These are phyloP conservation scores for Physaria fendleri DNA, from an alignment of 345 rosid species.

Conservation along the genomic window DNA sequence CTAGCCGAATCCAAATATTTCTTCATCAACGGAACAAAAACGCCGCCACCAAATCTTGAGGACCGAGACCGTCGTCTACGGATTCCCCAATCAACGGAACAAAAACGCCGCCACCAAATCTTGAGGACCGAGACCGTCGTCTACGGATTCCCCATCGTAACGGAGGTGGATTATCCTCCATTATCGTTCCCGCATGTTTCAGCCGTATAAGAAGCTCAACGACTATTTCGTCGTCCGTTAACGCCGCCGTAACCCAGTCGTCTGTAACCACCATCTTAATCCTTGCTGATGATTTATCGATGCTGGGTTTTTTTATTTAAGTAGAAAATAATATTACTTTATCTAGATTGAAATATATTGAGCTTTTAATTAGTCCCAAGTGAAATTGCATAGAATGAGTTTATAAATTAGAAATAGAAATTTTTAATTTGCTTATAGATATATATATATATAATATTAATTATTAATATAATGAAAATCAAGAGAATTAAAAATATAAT, in stretches of 20 bases:
- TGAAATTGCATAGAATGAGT: no score
- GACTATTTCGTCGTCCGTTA: conserved; percentile 56
- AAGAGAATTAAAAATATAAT: no score
- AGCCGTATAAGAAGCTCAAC: conserved; percentile 59
- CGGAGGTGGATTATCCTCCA: conserved; percentile 25
- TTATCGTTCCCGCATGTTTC: conserved; percentile 31
- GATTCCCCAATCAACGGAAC: conserved; percentile 30
- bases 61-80: conserved; percentile 54
- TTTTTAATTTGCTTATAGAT: no score
- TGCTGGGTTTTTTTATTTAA: no score
- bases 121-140: conserved; percentile 43
- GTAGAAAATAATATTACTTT: no score
- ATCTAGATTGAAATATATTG: no score
- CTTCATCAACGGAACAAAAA: conserved; percentile 17
- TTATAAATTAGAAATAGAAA: no score
- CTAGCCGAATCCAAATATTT: conserved; percentile 43
- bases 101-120: conserved; percentile 20
- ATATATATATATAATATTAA: no score
- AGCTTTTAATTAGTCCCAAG: no score
- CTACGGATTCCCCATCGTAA: conserved; percentile 60
- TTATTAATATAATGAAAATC: no score
- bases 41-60: conserved; percentile 25
- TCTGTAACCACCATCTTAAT: conserved; percentile 30
- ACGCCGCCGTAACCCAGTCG: conserved; percentile 69
- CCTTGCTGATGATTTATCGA: not conserved